Base-by-base conservation (phyloP, 2,329 filamentous ascomycete genomes). In the Venturia pyrina region DNA sequence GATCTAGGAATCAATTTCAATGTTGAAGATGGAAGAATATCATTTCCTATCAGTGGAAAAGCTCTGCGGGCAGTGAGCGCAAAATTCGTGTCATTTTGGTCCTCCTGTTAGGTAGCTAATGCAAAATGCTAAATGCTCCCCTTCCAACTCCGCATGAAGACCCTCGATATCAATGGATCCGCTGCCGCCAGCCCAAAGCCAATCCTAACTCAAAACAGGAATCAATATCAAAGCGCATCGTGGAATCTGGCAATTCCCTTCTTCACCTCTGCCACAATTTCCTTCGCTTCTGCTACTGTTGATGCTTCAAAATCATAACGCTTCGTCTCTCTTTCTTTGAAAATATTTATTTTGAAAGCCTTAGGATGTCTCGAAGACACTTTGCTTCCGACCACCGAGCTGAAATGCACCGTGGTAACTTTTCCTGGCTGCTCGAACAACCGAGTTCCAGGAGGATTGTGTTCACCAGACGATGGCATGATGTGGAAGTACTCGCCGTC, bases 401-500 rank as follows among this genome's bases (percentile, higher is more conserved):
- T 89, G 73, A 93, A 93, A 71, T 93, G 90, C 61, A 93, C 89
- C 50, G 89, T 91, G 2, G 89, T 92, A 43, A 87, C 89, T 78
- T 91, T 92, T 44, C 85, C 85, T 65, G 81, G 82, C 28, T 81
- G 82, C 66, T 88, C 86, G 67, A 85, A 83, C 66, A 86, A 78
- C 73, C 89, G 90, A 46, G 87, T 87, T 82, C 34, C 67, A 65
- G 65, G 32, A 21, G 56, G 64, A 53, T 66, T 59, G 40, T 66
- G 64, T 53, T 63, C 65, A n/a, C 63, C 41, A 32, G 60, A 64
- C 24, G 65, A 37, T 2, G 90, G 89, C 83, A 91, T 88, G 71
- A 96, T 91, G 75, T 93, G 90, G 68, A 96, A 86, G 74, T 93
- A 95, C 74, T 96, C 91, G 67, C 89, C 89, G 71, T 93, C 90